These are phyloP conservation scores for Rhizophlyctis rosea DNA, from an alignment of 192 early-diverging fungal species.

Conservation along the genomic window DNA sequence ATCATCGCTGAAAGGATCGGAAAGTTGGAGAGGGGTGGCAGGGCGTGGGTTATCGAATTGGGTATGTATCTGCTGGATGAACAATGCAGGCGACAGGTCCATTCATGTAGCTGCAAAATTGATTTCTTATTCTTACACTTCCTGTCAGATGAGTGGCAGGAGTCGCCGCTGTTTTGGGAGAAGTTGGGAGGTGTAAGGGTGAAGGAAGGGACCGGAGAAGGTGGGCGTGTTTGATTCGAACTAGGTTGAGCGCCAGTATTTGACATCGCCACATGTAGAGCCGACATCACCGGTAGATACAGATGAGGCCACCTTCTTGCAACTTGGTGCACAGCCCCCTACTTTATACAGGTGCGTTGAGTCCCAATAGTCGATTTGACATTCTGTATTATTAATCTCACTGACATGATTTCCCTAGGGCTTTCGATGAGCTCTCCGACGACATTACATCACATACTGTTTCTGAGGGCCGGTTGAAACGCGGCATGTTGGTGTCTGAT, in stretches of 20 bases:
- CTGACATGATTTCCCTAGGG: slow-evolving; percentile 26
- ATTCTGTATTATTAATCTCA: too few species aligned
- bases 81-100: too few species aligned
- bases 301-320: slow-evolving; percentile 18
- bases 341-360: slow-evolving; percentile 3
- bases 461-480: slow-evolving; percentile 24
- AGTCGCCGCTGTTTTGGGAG: slow-evolving; percentile 26
- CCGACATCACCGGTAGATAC: background rate
- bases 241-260: background rate
- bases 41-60: slow-evolving; percentile 32
- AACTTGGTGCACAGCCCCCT: slow-evolving; percentile 11
- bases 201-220: background rate
- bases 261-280: background rate
- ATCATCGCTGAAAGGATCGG: slow-evolving; percentile 39
- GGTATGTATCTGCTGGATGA: slow-evolving; percentile 13
- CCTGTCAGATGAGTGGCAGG: slow-evolving; percentile 24
- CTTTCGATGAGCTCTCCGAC: slow-evolving; percentile 22
- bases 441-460: slow-evolving; percentile 33
- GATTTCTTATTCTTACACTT: too few species aligned
- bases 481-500: slow-evolving; percentile 28
- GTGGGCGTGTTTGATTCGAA: background rate
- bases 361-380: too few species aligned
- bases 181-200: slow-evolving; percentile 26
- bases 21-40: slow-evolving; percentile 32
- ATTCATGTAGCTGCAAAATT: too few species aligned